These are phyloP conservation scores for Lycium barbarum DNA, from an alignment of 257 asterid species.

Conservation along the genomic window DNA sequence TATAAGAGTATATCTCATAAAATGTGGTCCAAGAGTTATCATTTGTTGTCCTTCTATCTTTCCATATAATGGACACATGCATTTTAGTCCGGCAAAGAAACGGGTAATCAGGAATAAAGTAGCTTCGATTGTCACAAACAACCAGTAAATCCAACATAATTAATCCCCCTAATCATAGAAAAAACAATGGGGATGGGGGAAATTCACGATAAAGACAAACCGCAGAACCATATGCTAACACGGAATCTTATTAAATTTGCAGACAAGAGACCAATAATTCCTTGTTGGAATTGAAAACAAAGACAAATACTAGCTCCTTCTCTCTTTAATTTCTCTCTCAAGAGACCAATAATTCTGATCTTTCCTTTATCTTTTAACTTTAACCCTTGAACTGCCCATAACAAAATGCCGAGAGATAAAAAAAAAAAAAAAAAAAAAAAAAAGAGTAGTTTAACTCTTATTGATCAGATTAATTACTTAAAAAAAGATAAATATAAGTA, in stretches of 20 bases:
- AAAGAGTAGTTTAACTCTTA: no score
- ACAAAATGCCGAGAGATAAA: slow-evolving; percentile 16
- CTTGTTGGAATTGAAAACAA: slow-evolving; percentile 45
- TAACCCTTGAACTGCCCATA: not conserved
- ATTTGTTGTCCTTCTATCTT: not conserved
- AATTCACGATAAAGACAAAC: slow-evolving; percentile 38
- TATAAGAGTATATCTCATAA: not conserved
- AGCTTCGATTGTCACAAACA: slow-evolving; percentile 47
- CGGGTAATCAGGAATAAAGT: slow-evolving; percentile 49
- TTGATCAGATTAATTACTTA: no score
- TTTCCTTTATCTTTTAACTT: no score
- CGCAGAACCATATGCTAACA: slow-evolving; percentile 31
- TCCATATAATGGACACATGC: not conserved
- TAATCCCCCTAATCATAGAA: slow-evolving; percentile 26
- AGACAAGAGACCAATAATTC: slow-evolving; percentile 49
- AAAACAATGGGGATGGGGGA: slow-evolving; percentile 22
- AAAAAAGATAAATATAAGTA: no score
- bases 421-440: not conserved
- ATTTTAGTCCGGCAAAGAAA: slow-evolving; percentile 45
- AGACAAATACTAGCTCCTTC: not conserved
- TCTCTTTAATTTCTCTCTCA: no score
- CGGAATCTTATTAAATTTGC: slow-evolving; percentile 10
- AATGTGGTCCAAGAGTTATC: slow-evolving; percentile 7
- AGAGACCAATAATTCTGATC: no score
- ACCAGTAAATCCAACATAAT: slow-evolving; percentile 30